A percentile compares a stretch with the other conserved stretches of the same genome.
These are phyloP conservation scores for Trypanosoma melophagium DNA, from an alignment of 208 protist species.

Conservation along the genomic window DNA sequence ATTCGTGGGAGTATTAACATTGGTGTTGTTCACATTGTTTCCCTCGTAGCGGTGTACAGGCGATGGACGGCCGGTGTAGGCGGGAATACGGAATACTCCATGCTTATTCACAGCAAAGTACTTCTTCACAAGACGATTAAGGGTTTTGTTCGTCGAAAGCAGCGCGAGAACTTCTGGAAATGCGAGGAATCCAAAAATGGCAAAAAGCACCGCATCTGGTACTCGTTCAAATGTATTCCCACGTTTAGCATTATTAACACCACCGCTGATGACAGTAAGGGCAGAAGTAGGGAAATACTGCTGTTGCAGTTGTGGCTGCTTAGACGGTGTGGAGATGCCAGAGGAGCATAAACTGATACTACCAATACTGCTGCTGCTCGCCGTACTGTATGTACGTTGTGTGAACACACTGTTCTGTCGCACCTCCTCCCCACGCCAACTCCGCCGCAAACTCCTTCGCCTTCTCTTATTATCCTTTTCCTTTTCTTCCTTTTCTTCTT, in stretches of 20 bases:
- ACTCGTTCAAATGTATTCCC: neutral
- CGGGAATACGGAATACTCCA: slow-evolving; percentile 22
- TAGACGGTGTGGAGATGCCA: slow-evolving; percentile 1
- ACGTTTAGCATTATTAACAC: too few species aligned
- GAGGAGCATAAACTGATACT: neutral
- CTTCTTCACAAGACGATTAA: neutral
- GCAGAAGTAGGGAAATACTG: neutral
- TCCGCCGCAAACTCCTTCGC: neutral
- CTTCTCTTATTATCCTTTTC: neutral
- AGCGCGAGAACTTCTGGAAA: slow-evolving; percentile 21
- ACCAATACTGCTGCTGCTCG: slow-evolving; percentile 9
- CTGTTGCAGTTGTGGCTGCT: neutral
- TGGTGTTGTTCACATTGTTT: neutral
- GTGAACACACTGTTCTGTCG: too few species aligned
- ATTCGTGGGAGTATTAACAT: neutral
- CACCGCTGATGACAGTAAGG: too few species aligned
- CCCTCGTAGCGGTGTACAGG: neutral
- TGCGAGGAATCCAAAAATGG: slow-evolving; percentile 8
- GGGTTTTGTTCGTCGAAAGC: slow-evolving; percentile 3
- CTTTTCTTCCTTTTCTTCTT: slow-evolving; percentile 17
- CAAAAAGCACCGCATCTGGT: slow-evolving; percentile 10
- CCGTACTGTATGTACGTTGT: neutral
- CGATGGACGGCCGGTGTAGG: slow-evolving; percentile 12
- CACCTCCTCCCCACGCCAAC: neutral
- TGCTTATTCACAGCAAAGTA: slow-evolving; percentile 25